Evolutionary conservation across 768 basidiomycete genomes (phyloP).

Genomic region (Termitomyces eurrhizus): DNA sequence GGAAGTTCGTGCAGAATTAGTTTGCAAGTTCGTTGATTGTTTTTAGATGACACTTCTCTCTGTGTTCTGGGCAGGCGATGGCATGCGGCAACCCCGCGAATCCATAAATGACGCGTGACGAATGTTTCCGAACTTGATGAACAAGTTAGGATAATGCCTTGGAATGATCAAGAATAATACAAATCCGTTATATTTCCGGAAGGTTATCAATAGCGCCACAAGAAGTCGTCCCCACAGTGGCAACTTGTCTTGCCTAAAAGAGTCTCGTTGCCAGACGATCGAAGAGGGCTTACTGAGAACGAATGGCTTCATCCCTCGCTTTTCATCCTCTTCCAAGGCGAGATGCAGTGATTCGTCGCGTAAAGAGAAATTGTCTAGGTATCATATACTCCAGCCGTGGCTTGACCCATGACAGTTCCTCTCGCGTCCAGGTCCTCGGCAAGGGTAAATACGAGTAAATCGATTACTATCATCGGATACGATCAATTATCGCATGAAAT

Average conservation of each 20-base stretch:
- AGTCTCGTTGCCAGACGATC: neutral
- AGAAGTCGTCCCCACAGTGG: constrained; percentile 86
- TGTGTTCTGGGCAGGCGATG: constrained; percentile 75
- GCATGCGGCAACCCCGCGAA: constrained; percentile 91
- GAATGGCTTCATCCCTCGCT: constrained; percentile 67
- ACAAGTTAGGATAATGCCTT: neutral
- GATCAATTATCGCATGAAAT: too few species aligned
- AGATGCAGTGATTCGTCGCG: constrained; percentile 56
- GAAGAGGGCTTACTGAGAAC: constrained; percentile 57
- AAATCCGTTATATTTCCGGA: constrained; percentile 64
- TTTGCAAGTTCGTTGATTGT: constrained; percentile 75
- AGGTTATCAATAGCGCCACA: constrained; percentile 84
- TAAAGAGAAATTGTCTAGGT: constrained; percentile 57
- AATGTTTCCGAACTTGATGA: constrained; percentile 45
- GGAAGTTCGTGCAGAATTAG: constrained; percentile 72
- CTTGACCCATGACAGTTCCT: too few species aligned
- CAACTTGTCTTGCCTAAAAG: constrained; percentile 46
- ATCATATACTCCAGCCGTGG: too few species aligned
- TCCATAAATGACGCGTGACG: constrained; percentile 56
- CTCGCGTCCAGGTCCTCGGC: too few species aligned
- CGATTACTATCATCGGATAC: too few species aligned
- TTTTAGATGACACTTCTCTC: constrained; percentile 53
- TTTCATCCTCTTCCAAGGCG: constrained; percentile 63
- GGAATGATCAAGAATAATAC: constrained; percentile 20
- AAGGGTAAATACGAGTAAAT: too few species aligned